A percentile compares a stretch with the other conserved stretches of the same genome.
These are phyloP conservation scores for Gracilaria domingensis DNA, from an alignment of 23 red algal species.

Conservation along the genomic window DNA sequence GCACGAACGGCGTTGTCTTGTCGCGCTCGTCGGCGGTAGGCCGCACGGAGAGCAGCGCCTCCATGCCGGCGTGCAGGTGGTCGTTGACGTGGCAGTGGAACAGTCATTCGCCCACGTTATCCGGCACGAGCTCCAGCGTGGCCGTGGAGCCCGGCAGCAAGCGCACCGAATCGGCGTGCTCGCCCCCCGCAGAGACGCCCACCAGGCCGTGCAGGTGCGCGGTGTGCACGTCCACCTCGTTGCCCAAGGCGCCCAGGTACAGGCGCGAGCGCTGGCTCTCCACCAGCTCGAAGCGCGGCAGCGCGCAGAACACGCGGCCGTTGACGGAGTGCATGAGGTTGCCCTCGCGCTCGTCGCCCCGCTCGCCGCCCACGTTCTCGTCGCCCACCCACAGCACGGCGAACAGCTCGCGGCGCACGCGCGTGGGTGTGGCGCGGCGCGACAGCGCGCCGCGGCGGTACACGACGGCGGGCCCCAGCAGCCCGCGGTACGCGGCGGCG, in stretches of 20 bases:
- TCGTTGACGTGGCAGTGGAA: slow-evolving; percentile 55
- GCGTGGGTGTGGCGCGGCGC: not conserved
- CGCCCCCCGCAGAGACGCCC: slow-evolving; percentile 22
- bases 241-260: slow-evolving; percentile 37
- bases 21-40: not conserved
- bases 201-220: slow-evolving; percentile 49
- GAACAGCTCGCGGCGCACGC: not conserved
- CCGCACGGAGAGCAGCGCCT: slow-evolving; percentile 27
- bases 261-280: not conserved
- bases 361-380: slow-evolving; percentile 18
- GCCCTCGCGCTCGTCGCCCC: slow-evolving; percentile 24
- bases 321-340: slow-evolving; percentile 61
- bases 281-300: slow-evolving; percentile 9
- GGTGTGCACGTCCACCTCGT: slow-evolving; percentile 64
- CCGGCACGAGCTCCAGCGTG: slow-evolving; percentile 17
- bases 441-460: not conserved
- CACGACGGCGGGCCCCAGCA: slow-evolving; percentile 2
- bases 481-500: slow-evolving; percentile 18
- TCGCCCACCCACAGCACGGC: slow-evolving; percentile 31
- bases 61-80: slow-evolving; percentile 53
- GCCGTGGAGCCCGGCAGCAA: slow-evolving; percentile 52
- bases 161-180: slow-evolving; percentile 27
- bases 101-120: slow-evolving; percentile 44
- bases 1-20: not conserved
- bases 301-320: slow-evolving; percentile 40